phyloP scores from a whole-genome alignment of 2,329 filamentous ascomycete genomes.

The Aspergillus hortae region DNA sequence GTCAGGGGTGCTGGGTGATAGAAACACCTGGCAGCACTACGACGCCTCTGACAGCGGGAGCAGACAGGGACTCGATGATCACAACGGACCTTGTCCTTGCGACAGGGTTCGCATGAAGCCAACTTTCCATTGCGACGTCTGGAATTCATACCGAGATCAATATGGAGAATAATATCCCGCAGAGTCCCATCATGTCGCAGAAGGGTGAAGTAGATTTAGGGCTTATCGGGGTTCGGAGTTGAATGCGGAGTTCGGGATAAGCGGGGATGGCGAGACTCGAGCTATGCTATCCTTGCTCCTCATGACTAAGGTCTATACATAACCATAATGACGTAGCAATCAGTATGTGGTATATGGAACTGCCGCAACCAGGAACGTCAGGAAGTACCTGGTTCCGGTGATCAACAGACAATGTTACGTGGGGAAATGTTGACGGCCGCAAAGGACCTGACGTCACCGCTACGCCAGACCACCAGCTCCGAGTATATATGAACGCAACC shows the following conservation, averaged over 20 bases:
- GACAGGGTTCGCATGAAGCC: constrained; percentile 32
- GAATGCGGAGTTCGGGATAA: not conserved
- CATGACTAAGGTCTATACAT: no score
- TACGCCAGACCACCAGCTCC: not conserved
- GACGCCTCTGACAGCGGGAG: constrained; percentile 24
- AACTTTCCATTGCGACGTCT: constrained; percentile 29
- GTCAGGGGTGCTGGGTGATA: constrained; percentile 30
- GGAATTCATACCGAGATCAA: constrained; percentile 8
- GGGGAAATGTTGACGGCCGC: not conserved
- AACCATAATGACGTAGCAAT: no score
- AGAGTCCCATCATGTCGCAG: not conserved
- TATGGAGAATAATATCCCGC: no score
- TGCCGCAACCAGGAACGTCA: no score
- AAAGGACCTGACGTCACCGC: not conserved
- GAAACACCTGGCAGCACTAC: constrained; percentile 20
- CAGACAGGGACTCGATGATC: constrained; percentile 28
- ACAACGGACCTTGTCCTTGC: constrained; percentile 30
- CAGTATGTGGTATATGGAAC: no score
- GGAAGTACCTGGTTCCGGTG: no score
- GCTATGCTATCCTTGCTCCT: not conserved
- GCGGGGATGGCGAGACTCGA: not conserved
- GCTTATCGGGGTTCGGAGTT: not conserved
- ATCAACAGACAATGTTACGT: no score
- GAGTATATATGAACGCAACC: not conserved
- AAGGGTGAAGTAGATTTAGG: not conserved